A percentile compares a stretch with the other conserved stretches of the same genome.
phyloP scores from a whole-genome alignment of 139 green algal species.

The Volvox africanus region DNA sequence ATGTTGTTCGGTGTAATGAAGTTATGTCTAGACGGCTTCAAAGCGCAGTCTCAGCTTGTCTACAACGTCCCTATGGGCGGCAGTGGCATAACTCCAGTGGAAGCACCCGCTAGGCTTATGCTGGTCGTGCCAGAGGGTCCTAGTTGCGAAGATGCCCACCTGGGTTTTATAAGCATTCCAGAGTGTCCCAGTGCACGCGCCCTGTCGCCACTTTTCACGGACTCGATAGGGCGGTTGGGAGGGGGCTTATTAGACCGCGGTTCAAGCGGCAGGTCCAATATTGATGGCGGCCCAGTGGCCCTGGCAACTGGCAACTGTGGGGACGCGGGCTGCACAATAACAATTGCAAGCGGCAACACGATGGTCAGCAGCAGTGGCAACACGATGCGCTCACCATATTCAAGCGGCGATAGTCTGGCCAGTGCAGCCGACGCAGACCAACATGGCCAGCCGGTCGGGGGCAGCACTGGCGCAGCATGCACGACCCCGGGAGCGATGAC shows the following conservation, averaged over 20 bases:
- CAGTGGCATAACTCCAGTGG: not conserved
- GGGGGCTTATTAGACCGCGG: not conserved
- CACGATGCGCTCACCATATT: conserved; percentile 8
- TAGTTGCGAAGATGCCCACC: not conserved
- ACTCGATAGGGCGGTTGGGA: not conserved
- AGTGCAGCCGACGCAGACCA: not conserved
- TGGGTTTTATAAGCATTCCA: not conserved
- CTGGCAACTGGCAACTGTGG: not conserved
- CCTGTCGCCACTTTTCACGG: not conserved
- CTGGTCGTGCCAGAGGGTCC: not conserved
- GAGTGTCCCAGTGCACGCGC: not conserved
- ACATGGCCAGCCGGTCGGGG: not conserved
- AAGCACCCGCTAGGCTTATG: not conserved
- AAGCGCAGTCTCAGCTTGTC: not conserved
- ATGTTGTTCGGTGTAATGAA: not conserved
- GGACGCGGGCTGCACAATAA: too few species aligned
- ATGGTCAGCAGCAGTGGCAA: not conserved
- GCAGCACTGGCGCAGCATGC: not conserved
- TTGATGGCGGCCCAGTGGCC: not conserved
- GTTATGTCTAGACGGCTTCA: not conserved
- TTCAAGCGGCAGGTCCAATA: not conserved
- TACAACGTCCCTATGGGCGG: too few species aligned
- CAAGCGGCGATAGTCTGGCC: not conserved
- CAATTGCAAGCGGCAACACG: too few species aligned
- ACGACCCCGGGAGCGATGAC: not conserved